Conservation (phyloP, 2,329 filamentous ascomycete genomes). For the Decorospora gaudefroyi region DNA sequence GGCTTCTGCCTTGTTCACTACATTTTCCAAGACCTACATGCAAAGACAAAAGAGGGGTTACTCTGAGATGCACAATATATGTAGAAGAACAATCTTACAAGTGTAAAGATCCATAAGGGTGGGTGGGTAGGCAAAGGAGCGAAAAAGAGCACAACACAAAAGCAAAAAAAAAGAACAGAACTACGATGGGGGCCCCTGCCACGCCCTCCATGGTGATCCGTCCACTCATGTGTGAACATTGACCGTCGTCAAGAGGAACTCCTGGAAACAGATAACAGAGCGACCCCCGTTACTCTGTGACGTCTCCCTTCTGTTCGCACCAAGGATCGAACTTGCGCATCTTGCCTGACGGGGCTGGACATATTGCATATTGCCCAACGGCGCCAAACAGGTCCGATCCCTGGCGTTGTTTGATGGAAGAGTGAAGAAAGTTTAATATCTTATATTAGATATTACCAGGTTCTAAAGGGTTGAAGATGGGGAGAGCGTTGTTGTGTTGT, state of each 20-base stretch:
- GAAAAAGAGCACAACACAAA: background rate
- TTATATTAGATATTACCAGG: background rate
- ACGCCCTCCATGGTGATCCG: conserved; percentile 9
- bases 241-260: too few species aligned
- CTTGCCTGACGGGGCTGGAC: background rate
- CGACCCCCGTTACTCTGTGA: conserved; percentile 2
- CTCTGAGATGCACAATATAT: too few species aligned
- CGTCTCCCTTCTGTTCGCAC: conserved; percentile 9
- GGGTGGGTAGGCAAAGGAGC: too few species aligned
- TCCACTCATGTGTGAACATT: too few species aligned
- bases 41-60: too few species aligned
- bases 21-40: too few species aligned
- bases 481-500: background rate
- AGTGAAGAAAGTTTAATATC: background rate
- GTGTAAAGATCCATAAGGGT: too few species aligned
- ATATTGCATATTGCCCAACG: background rate
- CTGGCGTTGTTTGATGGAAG: background rate
- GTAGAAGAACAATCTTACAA: too few species aligned
- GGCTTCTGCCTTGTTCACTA: too few species aligned
- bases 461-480: background rate
- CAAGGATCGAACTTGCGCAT: background rate
- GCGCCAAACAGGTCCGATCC: background rate
- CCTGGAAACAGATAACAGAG: too few species aligned
- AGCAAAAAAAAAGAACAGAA: conserved; percentile 5
- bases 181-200: conserved; percentile 6